Evolutionary conservation across 2,329 filamentous ascomycete genomes (phyloP).

Genomic region (Colletotrichum melonis): DNA sequence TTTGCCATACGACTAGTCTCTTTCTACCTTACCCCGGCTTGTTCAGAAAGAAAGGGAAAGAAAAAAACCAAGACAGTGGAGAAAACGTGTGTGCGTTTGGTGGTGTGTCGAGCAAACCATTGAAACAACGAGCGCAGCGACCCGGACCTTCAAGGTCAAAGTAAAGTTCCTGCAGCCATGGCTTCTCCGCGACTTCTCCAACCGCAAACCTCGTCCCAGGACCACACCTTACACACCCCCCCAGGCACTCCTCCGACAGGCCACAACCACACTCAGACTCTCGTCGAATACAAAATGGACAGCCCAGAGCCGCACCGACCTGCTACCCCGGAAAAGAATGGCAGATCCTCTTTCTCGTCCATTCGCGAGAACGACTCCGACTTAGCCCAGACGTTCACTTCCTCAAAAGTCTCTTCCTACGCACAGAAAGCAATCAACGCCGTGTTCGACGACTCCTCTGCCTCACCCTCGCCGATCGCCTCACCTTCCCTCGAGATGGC

Average conservation of each 20-base stretch:
- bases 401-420: slow-evolving; percentile 72
- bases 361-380: slow-evolving; percentile 70
- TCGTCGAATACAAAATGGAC: slow-evolving; percentile 43
- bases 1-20: neutral
- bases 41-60: neutral
- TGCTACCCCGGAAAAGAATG: slow-evolving; percentile 48
- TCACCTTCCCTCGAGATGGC: slow-evolving; percentile 47
- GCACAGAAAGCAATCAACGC: slow-evolving; percentile 58
- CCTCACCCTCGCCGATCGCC: slow-evolving; percentile 50
- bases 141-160: slow-evolving; percentile 31
- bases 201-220: slow-evolving; percentile 39
- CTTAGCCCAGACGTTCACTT: slow-evolving; percentile 71
- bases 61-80: slow-evolving; percentile 1
- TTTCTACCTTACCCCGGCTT: neutral
- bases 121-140: slow-evolving; percentile 33
- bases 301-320: slow-evolving; percentile 39
- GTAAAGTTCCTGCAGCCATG: slow-evolving; percentile 34
- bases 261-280: slow-evolving; percentile 24
- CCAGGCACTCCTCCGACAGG: slow-evolving; percentile 44
- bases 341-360: slow-evolving; percentile 70
- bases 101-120: slow-evolving; percentile 33
- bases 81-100: slow-evolving; percentile 21
- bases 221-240: slow-evolving; percentile 49
- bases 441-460: slow-evolving; percentile 61
- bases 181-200: slow-evolving; percentile 30